Base-by-base conservation (phyloP, 352 stramenopile species). In the Globisporangium mamillatum region DNA sequence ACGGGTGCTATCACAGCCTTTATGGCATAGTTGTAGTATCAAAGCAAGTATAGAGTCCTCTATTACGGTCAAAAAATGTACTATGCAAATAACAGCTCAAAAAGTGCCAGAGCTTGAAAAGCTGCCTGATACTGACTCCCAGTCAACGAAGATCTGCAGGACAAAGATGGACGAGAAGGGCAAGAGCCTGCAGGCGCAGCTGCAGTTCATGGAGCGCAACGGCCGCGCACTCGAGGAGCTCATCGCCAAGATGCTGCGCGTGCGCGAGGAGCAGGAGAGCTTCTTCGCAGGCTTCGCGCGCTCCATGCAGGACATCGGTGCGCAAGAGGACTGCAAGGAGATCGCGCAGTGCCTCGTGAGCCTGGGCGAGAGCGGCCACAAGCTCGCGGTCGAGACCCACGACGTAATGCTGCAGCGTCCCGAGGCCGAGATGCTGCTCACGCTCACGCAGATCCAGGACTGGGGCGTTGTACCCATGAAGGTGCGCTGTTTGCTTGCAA, bases 181-280 rank as follows among this genome's bases (percentile, higher is more conserved):
- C 2, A 70, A 70, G 41, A 71, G 73, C 24, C 60, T 92, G 27
- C 76, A 84, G 66, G 73, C 80, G 66, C 84, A 89, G 60, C 64
- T 95, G 62, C 82, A 93, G 74, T 87, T 94, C 67, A 85, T 93
- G 75, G 88, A 95, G 83, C 81, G 81, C 64, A 95, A 90, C 64
- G 76, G 80, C 1, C 82, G 74, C 54, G 82, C 85, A 46, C 72
- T 95, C n/a, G 82, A 92, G 69, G 88, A 94, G 63, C 67, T 90
- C 32, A 78, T 93, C 53, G 76, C 75, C 24, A 82, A 80, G 71
- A 91, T 90, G 80, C 70, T 91, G 59, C 80, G 75, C 53, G 74
- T 80, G 34, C 77, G 84, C 0, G 82, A 93, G 65, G 82, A 92
- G 61, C 81, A 92, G 64, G 81, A 92, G 78, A 62, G 60, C 2